Evolutionary conservation across 2,329 filamentous ascomycete species (phyloP).

Genomic region (Grosmannia penicillata): DNA sequence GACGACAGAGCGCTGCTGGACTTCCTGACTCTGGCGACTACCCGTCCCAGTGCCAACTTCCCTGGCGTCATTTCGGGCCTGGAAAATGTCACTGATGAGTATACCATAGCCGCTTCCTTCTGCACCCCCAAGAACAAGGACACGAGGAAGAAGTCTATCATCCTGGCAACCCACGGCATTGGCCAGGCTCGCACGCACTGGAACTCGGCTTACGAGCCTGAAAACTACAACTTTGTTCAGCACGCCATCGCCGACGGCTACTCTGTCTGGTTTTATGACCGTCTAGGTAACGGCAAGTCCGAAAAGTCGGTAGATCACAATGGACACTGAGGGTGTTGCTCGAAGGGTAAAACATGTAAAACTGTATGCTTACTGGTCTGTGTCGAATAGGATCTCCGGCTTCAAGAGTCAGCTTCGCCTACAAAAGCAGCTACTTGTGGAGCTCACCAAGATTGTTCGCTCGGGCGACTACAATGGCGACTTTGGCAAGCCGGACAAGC

Average conservation of each 20-base stretch:
- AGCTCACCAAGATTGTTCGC: background rate
- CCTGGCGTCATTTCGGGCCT: background rate
- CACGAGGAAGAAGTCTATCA: background rate
- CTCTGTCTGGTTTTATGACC: slow-evolving; percentile 3
- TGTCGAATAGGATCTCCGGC: background rate
- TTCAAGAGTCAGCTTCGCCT: background rate
- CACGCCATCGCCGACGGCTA: slow-evolving; percentile 1
- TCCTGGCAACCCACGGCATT: slow-evolving; percentile 1
- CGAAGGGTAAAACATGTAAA: too few relatives aligned
- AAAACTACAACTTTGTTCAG: slow-evolving; percentile 2
- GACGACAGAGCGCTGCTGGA: background rate
- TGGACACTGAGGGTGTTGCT: too few relatives aligned
- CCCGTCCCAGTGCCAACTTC: background rate
- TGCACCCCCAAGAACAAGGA: background rate
- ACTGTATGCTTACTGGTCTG: too few relatives aligned
- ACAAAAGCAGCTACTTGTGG: background rate
- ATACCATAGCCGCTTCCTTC: background rate
- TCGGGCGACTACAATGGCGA: background rate
- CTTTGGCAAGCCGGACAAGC: background rate
- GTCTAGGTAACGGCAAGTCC: background rate
- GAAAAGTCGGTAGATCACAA: background rate
- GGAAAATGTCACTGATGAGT: background rate
- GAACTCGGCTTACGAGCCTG: background rate
- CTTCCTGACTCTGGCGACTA: background rate
- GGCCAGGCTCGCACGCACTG: background rate